A percentile compares a stretch with the other conserved stretches of the same genome.
These are phyloP conservation scores for Nematocida sp. DNA, from an alignment of 371 early-diverging fungal species.

Conservation along the genomic window DNA sequence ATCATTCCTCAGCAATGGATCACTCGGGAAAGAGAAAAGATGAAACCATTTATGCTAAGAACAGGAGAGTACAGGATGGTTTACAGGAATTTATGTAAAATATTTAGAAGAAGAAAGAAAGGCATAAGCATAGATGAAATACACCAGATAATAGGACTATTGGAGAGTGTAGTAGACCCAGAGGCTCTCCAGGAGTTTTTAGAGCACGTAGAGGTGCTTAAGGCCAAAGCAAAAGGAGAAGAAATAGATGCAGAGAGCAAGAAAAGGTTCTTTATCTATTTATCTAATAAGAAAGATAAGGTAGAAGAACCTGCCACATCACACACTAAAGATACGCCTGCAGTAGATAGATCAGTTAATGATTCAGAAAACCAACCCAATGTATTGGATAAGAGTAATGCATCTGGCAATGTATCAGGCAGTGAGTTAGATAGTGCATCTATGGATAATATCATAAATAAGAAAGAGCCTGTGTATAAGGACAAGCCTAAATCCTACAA, in stretches of 20 bases:
- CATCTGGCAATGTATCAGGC: neutral
- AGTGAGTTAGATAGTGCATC: neutral
- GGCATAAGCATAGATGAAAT: neutral
- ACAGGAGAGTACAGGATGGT: slow-evolving; percentile 11
- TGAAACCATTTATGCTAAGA: neutral
- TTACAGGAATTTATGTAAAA: neutral
- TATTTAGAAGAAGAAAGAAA: slow-evolving; percentile 13
- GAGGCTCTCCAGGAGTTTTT: slow-evolving; percentile 1
- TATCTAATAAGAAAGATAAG: neutral
- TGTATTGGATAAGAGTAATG: neutral
- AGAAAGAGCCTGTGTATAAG: neutral
- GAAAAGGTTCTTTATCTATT: neutral
- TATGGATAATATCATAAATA: neutral
- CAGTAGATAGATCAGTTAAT: neutral
- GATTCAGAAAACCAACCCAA: neutral
- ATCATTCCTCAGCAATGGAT: slow-evolving; percentile 16
- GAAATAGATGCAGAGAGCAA: neutral
- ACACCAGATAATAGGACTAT: neutral
- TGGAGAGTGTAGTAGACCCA: slow-evolving; percentile 5
- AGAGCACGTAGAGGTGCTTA: neutral
- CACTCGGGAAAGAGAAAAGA: neutral
- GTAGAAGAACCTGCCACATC: neutral
- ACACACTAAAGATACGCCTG: neutral
- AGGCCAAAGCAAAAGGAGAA: neutral
- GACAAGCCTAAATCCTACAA: slow-evolving; percentile 5